Conservation (phyloP, 345 rosid genomes). For the Pistacia integerrima region DNA sequence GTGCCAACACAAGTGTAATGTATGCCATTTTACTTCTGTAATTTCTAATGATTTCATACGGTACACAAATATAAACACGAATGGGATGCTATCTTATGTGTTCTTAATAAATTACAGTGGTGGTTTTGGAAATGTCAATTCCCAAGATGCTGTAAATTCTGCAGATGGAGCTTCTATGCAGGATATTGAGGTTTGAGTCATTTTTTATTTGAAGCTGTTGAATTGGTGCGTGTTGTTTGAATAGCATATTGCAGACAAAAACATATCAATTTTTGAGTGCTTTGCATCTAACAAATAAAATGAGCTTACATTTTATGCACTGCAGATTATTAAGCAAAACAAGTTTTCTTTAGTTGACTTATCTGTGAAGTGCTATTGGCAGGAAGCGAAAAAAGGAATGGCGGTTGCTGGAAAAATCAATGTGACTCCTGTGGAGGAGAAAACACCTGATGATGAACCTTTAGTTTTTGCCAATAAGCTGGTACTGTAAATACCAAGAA, state of each 20-base stretch:
- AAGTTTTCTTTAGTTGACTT: conserved; percentile 7
- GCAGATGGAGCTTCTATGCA: conserved; percentile 51
- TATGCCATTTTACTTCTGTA: conserved; percentile 34
- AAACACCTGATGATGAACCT: conserved; percentile 73
- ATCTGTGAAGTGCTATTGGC: conserved; percentile 17
- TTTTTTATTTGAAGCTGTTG: conserved; percentile 6
- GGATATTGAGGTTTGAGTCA: conserved; percentile 58
- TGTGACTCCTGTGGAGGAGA: conserved; percentile 64
- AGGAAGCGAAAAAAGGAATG: conserved; percentile 67
- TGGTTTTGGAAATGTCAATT: conserved; percentile 36
- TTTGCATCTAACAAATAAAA: background rate
- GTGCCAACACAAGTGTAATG: conserved; percentile 47
- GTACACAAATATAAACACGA: background rate
- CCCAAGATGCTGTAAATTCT: conserved; percentile 46
- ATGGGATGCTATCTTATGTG: conserved; percentile 13
- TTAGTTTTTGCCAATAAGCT: conserved; percentile 74
- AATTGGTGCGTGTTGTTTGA: background rate
- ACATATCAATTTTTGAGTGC: background rate
- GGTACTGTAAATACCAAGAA: conserved; percentile 39
- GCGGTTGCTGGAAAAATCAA: conserved; percentile 54
- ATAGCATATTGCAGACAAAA: background rate
- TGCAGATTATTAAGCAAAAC: background rate
- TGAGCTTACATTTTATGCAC: background rate
- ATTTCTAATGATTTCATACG: conserved; percentile 9
- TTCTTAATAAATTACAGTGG: conserved; percentile 32